Base-by-base conservation (phyloP, 2,329 filamentous ascomycete species). In the Aspergillus flavus region DNA sequence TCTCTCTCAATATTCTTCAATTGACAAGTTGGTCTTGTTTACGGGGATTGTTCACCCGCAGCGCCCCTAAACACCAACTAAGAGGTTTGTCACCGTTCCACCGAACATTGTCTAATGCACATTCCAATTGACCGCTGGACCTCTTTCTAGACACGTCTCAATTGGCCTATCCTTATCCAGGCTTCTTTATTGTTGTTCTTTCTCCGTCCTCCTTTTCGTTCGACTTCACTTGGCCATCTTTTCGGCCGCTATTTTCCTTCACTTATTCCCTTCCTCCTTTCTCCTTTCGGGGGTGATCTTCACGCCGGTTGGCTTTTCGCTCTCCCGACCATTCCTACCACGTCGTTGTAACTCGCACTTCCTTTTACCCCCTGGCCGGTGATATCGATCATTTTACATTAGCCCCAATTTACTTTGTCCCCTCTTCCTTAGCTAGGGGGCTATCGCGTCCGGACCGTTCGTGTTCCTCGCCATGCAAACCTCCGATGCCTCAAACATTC, bases 401-500 rank as follows among this genome's bases (percentile, higher is more conserved):
- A 34, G 55, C 43, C 50, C 91, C 91, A 91, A 32, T 52, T 52
- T 52, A 12, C 48, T 52, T 32, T 91, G 85, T 88, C 92, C 78
- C 83, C 93, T 84, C 91, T 90, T 80, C 88, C 90, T 81, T 84
- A 85, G 80, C 83, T 87, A 83, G 88, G 90, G 91, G 92, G 94
- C 91, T 90, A 85, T 80, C 87, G 92, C 84, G 89, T 92, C 89
- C 92, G 54, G 50, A 56, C 66, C 61, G 46, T 52, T 59, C 61
- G 60, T 59, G 64, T 57, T 61, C 64, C 88, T 94, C 83, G 89
- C 88, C 81, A 97, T 97, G 94, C 94, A 82, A 96, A 87, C 91
- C 92, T 81, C 88, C 71, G 79, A 92, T 80, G 89, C 91, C 73
- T 84, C 85, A 70, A 83, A 86, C 70, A 84, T 87, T 68, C 85